Evolutionary conservation across 2,329 filamentous ascomycete genomes (phyloP), one percentile per base, ranked within the genome.

Genomic region (Arthrobotrys iridis): DNA sequence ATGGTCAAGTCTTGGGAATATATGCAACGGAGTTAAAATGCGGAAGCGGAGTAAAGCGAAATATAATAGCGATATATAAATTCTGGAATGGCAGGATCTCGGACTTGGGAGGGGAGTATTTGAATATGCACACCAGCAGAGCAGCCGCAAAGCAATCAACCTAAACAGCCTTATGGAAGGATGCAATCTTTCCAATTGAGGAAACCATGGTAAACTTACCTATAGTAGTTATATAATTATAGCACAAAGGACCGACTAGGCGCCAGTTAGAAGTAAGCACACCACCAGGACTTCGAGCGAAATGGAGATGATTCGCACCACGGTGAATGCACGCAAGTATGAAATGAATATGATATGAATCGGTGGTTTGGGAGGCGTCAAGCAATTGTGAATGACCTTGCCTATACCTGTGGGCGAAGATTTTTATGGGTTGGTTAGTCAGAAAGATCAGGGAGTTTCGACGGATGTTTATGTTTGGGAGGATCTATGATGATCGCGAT

Each of bases 131-230:
- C 20, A 30, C 50, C 28, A 55, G 50, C 50, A 28, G 50, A 55
- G 50, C 60, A 45, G 41, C 37, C 48, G 35, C n/a, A 28, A 30
- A 46, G 52, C 52, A 59, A 33, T 33, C 35, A 45, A 62, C 33
- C 57, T 24, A 43, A 33, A 20, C 65, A 70, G 57, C 65, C 65
- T 70, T 70, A 33, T 70, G 57, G 65, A 62, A 70, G 57, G 41
- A 50, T 62, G 65, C 35, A 62, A 33, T 62, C 48, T n/a, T 60
- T 52, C 55, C 65, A 55, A 4, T 11, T 50, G 52, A 43, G 52
- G 15, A 68, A 46, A 50, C 52, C 52, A 68, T 60, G 60, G n/a
- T 48, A 35, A 43, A 48, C 50, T 55, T 70, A 70, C 65, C 43
- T 70, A 55, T n/a, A n/a, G n/a, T n/a, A n/a, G n/a, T n/a, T n/a